phyloP scores from a whole-genome alignment of 805 yeast genomes.

The Saccharomycopsis sp. region DNA sequence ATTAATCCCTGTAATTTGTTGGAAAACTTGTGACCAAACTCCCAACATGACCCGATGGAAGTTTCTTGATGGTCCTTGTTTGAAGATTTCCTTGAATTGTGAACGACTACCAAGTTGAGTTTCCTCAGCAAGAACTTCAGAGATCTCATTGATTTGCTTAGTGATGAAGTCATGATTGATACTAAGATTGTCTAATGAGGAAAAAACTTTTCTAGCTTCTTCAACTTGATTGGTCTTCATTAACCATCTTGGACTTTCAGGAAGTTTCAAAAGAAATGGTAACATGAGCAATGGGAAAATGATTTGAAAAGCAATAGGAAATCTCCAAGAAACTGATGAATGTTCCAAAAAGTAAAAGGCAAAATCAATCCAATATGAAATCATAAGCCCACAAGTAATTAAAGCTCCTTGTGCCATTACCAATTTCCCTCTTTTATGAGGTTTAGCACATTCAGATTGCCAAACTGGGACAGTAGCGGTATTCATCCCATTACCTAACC shows the following conservation, averaged over 20 bases:
- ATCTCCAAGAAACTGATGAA: constrained; percentile 54
- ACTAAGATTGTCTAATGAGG: constrained; percentile 36
- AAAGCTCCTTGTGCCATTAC: constrained; percentile 62
- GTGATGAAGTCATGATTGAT: constrained; percentile 23
- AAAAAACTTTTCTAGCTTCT: constrained; percentile 25
- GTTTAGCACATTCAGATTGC: constrained; percentile 64
- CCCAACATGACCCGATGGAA: constrained; percentile 50
- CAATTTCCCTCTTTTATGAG: constrained; percentile 54
- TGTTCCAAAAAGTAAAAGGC: constrained; percentile 46
- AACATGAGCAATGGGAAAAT: constrained; percentile 35
- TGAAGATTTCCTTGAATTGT: constrained; percentile 2
- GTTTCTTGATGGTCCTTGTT: constrained; percentile 30
- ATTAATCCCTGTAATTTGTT: constrained; percentile 61
- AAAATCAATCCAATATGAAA: constrained; percentile 66
- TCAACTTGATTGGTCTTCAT: constrained; percentile 31
- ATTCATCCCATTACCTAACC: constrained; percentile 65
- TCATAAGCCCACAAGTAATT: constrained; percentile 58
- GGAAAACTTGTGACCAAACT: constrained; percentile 54
- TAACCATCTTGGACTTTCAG: constrained; percentile 50
- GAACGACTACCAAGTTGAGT: constrained; percentile 1
- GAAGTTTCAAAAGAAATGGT: constrained; percentile 22
- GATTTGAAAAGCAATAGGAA: constrained; percentile 65
- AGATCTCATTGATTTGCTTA: constrained; percentile 1
- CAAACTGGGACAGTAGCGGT: constrained; percentile 72
- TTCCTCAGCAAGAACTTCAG: constrained; percentile 1